phyloP scores from a whole-genome alignment of 192 early-diverging fungal species.

The Glomus cerebriforme region DNA sequence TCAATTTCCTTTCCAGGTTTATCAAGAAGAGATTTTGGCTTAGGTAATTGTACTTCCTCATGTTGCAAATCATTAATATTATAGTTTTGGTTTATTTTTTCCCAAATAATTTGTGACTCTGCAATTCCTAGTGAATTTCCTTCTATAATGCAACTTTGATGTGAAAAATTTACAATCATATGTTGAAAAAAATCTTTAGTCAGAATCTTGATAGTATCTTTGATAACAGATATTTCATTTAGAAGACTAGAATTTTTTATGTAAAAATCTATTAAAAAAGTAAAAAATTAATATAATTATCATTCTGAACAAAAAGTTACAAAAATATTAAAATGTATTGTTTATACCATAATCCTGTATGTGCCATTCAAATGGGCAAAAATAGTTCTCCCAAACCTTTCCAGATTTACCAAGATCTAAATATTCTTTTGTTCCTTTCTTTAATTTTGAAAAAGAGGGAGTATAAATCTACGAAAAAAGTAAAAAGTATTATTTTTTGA shows the following conservation, averaged over 20 bases:
- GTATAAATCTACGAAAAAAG: slow-evolving; percentile 34
- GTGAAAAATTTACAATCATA: slow-evolving; percentile 33
- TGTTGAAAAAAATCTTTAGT: slow-evolving; percentile 17
- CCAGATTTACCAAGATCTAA: slow-evolving; percentile 7
- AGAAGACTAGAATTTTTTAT: neutral
- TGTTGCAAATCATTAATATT: slow-evolving; percentile 11
- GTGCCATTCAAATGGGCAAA: slow-evolving; percentile 25
- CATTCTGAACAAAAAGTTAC: slow-evolving; percentile 11
- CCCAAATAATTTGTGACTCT: slow-evolving; percentile 19
- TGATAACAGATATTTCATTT: slow-evolving; percentile 9
- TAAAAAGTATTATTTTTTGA: slow-evolving; percentile 3
- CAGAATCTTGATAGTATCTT: slow-evolving; percentile 10
- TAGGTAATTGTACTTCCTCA: slow-evolving; percentile 5
- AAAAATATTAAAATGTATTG: neutral
- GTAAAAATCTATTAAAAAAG: slow-evolving; percentile 6
- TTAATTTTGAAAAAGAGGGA: slow-evolving; percentile 16
- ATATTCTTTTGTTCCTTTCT: slow-evolving; percentile 2
- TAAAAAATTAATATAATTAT: slow-evolving; percentile 10
- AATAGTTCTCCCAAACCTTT: slow-evolving; percentile 26
- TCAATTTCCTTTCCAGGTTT: slow-evolving; percentile 29
- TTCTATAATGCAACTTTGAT: slow-evolving; percentile 27
- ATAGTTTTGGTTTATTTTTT: slow-evolving; percentile 21
- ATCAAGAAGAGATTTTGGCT: slow-evolving; percentile 22
- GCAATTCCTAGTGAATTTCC: slow-evolving; percentile 19
- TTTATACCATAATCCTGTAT: slow-evolving; percentile 25